phyloP scores from a whole-genome alignment of 768 basidiomycete species.

The Naganishia kalamii region DNA sequence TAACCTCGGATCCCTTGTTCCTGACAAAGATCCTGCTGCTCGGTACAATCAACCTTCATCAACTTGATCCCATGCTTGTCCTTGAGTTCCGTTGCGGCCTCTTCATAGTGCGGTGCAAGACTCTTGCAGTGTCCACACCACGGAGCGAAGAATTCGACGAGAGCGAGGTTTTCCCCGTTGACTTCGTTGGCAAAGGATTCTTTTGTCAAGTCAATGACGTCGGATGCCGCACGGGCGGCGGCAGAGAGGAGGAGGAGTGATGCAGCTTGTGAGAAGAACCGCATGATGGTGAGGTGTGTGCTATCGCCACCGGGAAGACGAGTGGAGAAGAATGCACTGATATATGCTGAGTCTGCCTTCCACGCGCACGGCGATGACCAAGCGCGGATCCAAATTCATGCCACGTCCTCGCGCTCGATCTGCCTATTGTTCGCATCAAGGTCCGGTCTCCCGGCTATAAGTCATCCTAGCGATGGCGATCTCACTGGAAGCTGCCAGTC shows the following conservation, averaged over 20 bases:
- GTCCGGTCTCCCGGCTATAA: too few relatives aligned
- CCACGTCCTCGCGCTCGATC: constrained; percentile 4
- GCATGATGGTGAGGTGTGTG: background rate
- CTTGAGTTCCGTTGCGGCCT: constrained; percentile 85
- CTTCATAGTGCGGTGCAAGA: constrained; percentile 83
- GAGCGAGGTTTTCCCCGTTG: constrained; percentile 62
- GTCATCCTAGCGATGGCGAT: too few relatives aligned
- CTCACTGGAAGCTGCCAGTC: too few relatives aligned
- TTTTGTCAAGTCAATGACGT: constrained; percentile 72
- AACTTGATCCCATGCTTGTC: constrained; percentile 72
- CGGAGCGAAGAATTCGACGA: constrained; percentile 64
- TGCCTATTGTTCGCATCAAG: constrained; percentile 1
- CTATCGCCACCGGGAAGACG: background rate
- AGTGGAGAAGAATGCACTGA: background rate
- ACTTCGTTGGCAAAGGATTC: constrained; percentile 64
- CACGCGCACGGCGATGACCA: constrained; percentile 2
- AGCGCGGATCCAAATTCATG: constrained; percentile 9
- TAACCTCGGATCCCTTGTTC: constrained; percentile 83
- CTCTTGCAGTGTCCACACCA: constrained; percentile 86
- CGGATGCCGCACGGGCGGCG: constrained; percentile 52
- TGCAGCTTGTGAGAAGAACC: constrained; percentile 8
- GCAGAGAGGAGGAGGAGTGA: constrained; percentile 14
- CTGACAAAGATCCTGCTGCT: constrained; percentile 84
- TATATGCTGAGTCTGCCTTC: constrained; percentile 12
- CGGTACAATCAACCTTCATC: constrained; percentile 96